A percentile compares a stretch with the other conserved stretches of the same genome.
Evolutionary conservation across 345 rosid species (phyloP).

Genomic region (Geranium brycei): DNA sequence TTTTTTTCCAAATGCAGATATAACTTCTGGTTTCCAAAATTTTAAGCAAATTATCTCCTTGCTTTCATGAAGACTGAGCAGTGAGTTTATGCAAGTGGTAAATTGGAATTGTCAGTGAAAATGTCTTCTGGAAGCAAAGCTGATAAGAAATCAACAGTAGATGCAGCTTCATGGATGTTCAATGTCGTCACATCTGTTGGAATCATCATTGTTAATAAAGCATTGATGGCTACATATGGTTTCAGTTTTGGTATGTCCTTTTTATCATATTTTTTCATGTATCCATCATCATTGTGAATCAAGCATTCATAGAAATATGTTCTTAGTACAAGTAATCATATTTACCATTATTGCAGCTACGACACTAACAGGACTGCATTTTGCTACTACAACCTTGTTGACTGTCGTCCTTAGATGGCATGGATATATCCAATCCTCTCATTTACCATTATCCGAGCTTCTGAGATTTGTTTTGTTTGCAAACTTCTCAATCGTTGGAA

Average conservation of each 20-base stretch:
- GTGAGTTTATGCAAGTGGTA: background rate
- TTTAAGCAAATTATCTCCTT: background rate
- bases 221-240: slow-evolving; percentile 93
- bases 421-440: slow-evolving; percentile 89
- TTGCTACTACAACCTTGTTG: slow-evolving; percentile 75
- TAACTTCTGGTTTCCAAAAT: background rate
- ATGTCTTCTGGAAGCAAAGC: slow-evolving; percentile 70
- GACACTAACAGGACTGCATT: slow-evolving; percentile 88
- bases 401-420: slow-evolving; percentile 63
- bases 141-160: slow-evolving; percentile 70
- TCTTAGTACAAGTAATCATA: background rate
- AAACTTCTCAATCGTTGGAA: slow-evolving; percentile 93
- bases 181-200: slow-evolving; percentile 97
- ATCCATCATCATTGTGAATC: background rate
- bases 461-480: slow-evolving; percentile 71
- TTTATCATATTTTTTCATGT: background rate
- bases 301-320: background rate
- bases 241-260: slow-evolving; percentile 69
- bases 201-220: slow-evolving; percentile 89
- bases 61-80: background rate
- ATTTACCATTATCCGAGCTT: slow-evolving; percentile 72
- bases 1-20: background rate
- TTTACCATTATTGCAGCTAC: slow-evolving; percentile 50
- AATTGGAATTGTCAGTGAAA: slow-evolving; percentile 6
- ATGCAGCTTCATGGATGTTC: slow-evolving; percentile 98